A percentile compares a stretch with the other conserved stretches of the same genome.
Conservation (phyloP, 495 filamentous ascomycete genomes). For the Stereocaulon alpinum region DNA sequence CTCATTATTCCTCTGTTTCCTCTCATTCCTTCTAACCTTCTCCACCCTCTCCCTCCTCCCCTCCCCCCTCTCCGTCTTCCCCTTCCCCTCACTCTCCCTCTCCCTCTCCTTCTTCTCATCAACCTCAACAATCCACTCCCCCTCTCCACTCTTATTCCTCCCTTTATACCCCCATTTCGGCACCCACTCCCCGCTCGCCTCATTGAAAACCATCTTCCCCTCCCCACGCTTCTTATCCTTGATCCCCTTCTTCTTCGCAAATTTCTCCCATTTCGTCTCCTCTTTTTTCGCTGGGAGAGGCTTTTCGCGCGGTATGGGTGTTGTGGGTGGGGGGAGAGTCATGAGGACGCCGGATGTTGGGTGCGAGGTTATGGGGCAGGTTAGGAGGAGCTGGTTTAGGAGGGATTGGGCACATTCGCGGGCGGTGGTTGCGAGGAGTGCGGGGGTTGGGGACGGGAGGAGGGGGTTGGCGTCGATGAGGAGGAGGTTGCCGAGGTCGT, state of each 20-base stretch:
- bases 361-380: conserved; percentile 61
- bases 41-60: conserved; percentile 42
- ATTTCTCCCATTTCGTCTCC: conserved; percentile 86
- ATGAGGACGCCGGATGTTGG: conserved; percentile 56
- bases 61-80: conserved; percentile 50
- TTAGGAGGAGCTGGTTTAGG: conserved; percentile 79
- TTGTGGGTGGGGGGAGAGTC: conserved; percentile 57
- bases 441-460: conserved; percentile 36
- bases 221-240: conserved; percentile 58
- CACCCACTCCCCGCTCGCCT: conserved; percentile 76
- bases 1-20: conserved; percentile 59
- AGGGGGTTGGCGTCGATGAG: conserved; percentile 76
- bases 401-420: conserved; percentile 81
- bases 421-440: conserved; percentile 53
- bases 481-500: conserved; percentile 81
- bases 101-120: conserved; percentile 55
- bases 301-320: conserved; percentile 76
- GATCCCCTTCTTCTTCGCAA: conserved; percentile 94
- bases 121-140: conserved; percentile 83
- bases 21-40: conserved; percentile 56
- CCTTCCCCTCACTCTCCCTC: conserved; percentile 43
- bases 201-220: conserved; percentile 71
- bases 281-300: conserved; percentile 68
- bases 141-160: conserved; percentile 67
- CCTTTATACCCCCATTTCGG: conserved; percentile 93